Conservation (phyloP, 2,329 filamentous ascomycete species). For the Alternaria sp. region DNA sequence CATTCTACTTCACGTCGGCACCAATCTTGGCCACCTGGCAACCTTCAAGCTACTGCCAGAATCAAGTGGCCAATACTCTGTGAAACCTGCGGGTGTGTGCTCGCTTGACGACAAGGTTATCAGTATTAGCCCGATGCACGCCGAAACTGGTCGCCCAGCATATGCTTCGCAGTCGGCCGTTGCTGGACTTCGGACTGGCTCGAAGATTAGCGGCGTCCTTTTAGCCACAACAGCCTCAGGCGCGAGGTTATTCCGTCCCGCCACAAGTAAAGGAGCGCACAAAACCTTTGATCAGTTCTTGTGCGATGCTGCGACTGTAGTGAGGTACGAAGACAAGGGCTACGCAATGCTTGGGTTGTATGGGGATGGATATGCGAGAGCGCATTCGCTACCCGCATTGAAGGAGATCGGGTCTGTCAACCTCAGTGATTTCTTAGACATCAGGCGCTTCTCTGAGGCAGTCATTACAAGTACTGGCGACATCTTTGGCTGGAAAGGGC, state of each 20-base stretch:
- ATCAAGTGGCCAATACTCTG: conserved; percentile 71
- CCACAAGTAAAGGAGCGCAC: conserved; percentile 85
- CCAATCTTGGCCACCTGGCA: conserved; percentile 78
- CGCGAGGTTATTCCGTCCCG: conserved; percentile 86
- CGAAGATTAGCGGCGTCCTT: conserved; percentile 78
- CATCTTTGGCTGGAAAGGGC: conserved; percentile 85
- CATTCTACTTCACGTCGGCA: conserved; percentile 90
- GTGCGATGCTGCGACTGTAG: conserved; percentile 81
- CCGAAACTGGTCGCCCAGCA: conserved; percentile 77
- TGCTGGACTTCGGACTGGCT: conserved; percentile 75
- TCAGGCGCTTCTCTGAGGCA: conserved; percentile 71
- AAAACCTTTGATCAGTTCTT: conserved; percentile 85
- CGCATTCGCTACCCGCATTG: conserved; percentile 84
- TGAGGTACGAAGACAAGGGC: conserved; percentile 75
- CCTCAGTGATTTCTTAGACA: conserved; percentile 72
- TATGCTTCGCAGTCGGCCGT: conserved; percentile 77
- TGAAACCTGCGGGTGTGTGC: conserved; percentile 71
- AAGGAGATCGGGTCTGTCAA: conserved; percentile 78
- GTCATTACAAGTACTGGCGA: conserved; percentile 79
- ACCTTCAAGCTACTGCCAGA: conserved; percentile 91
- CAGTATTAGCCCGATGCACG: conserved; percentile 78
- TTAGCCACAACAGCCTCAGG: conserved; percentile 77
- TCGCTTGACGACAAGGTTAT: conserved; percentile 72
- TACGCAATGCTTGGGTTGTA: conserved; percentile 84
- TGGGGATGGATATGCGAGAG: conserved; percentile 78